Evolutionary conservation across 2,329 filamentous ascomycete species (phyloP).

Genomic region (Furcasterigmium sp.): DNA sequence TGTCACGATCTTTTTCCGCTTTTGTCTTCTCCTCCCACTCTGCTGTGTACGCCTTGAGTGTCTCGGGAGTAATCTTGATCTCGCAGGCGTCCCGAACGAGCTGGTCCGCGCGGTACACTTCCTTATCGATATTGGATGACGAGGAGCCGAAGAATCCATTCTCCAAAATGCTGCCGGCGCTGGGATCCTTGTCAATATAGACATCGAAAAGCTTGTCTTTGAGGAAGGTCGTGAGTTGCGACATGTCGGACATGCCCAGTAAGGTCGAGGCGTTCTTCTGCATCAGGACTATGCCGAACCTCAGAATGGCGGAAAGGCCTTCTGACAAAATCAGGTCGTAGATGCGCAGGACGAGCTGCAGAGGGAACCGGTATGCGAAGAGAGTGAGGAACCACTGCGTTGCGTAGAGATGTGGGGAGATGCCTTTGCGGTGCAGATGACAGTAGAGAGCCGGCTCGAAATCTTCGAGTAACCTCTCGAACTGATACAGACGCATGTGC

Average conservation of each 20-base stretch:
- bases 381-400: constrained; percentile 98
- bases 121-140: constrained; percentile 84
- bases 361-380: constrained; percentile 96
- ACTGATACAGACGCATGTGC: constrained; percentile 89
- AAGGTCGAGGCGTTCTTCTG: constrained; percentile 81
- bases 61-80: constrained; percentile 77
- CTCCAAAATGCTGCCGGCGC: constrained; percentile 87
- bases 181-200: constrained; percentile 92
- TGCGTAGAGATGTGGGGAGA: constrained; percentile 88
- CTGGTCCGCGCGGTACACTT: constrained; percentile 90
- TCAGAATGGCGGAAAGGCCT: constrained; percentile 86
- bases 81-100: constrained; percentile 90
- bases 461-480: constrained; percentile 90
- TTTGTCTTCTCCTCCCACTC: constrained; percentile 93
- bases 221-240: constrained; percentile 78
- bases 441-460: constrained; percentile 91
- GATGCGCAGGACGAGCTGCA: constrained; percentile 92
- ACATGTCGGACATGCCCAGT: constrained; percentile 86
- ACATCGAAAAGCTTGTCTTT: constrained; percentile 95
- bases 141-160: constrained; percentile 96
- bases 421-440: constrained; percentile 81
- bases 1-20: constrained; percentile 75
- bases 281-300: constrained; percentile 94
- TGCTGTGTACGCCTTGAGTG: constrained; percentile 70
- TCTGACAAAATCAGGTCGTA: constrained; percentile 95